Conservation (phyloP, 345 rosid species). For the Ricinus communis region DNA sequence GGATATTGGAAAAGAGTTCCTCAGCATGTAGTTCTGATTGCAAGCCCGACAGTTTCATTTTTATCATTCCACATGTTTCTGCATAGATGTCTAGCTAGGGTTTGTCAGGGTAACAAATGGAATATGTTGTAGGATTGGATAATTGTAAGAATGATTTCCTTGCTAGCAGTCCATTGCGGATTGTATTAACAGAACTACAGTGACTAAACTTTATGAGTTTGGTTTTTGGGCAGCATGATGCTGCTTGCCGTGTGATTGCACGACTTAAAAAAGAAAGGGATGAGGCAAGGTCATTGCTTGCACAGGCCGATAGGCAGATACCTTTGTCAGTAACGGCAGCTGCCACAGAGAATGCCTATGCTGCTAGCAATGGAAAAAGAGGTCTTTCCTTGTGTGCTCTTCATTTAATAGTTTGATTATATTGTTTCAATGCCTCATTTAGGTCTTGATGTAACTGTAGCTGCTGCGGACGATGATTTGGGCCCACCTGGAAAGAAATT, state of each 20-base stretch:
- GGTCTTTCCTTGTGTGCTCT: constrained; percentile 39
- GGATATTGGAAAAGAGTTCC: not conserved
- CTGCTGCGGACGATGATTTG: constrained; percentile 27
- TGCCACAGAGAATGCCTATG: constrained; percentile 44
- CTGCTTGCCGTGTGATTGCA: constrained; percentile 99
- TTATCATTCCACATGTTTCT: too few species aligned
- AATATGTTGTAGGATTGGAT: too few species aligned
- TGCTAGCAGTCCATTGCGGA: not conserved
- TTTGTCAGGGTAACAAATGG: too few species aligned
- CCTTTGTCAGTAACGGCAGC: constrained; percentile 49
- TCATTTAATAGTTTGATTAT: not conserved
- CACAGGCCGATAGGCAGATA: constrained; percentile 71
- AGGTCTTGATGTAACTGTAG: constrained; percentile 17
- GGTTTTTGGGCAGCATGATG: constrained; percentile 82
- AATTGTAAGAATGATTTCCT: not conserved
- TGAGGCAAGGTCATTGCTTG: constrained; percentile 81
- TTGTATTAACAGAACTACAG: not conserved
- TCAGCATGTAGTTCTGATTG: not conserved
- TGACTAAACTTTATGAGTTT: too few species aligned
- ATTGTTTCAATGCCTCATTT: constrained; percentile 11
- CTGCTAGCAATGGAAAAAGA: constrained; percentile 81
- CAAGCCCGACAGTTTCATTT: not conserved
- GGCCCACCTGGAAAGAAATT: constrained; percentile 32
- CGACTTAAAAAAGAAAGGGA: constrained; percentile 93
- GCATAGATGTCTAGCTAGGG: too few species aligned